Percentiles rank a stretch among this genome's conserved stretches.
Conservation (phyloP, 2,329 filamentous ascomycete species). For the Ascochyta viciae-villosae region DNA sequence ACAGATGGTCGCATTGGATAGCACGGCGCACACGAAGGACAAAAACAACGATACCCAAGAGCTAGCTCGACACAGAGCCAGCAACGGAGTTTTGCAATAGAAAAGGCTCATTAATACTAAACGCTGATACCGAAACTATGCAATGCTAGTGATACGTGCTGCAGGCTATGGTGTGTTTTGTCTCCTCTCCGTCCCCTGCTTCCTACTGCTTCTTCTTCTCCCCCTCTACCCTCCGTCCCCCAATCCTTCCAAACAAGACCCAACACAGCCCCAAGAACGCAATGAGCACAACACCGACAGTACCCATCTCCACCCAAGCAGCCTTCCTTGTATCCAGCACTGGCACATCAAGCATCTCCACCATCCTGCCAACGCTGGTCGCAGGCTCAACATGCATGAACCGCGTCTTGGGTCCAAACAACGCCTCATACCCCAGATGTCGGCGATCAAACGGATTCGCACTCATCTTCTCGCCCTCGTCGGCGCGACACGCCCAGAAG, state of each 20-base stretch:
- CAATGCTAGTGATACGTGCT: neutral
- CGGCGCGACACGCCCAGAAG: constrained; percentile 86
- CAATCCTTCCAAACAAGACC: constrained; percentile 44
- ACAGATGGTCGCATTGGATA: neutral
- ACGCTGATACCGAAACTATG: neutral
- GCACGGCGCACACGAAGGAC: neutral
- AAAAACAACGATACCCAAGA: constrained; percentile 15
- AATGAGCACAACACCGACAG: constrained; percentile 50
- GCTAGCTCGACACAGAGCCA: constrained; percentile 1
- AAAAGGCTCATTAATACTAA: neutral
- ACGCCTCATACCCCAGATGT: constrained; percentile 83
- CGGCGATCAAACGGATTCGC: constrained; percentile 84
- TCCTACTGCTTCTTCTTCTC: constrained; percentile 34
- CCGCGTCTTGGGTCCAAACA: constrained; percentile 78
- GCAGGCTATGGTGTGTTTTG: neutral
- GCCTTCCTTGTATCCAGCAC: constrained; percentile 22
- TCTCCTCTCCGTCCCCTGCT: neutral
- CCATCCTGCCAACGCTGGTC: neutral
- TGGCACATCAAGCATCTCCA: constrained; percentile 13
- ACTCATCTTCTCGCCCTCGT: constrained; percentile 70
- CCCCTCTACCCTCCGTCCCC: constrained; percentile 7
- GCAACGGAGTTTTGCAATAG: constrained; percentile 12
- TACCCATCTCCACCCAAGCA: constrained; percentile 52
- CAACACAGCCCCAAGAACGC: constrained; percentile 56
- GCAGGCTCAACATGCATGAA: constrained; percentile 74